These are phyloP conservation scores for Fraxinus xanthoxyloides DNA, from an alignment of 305 asterid species.

Conservation along the genomic window DNA sequence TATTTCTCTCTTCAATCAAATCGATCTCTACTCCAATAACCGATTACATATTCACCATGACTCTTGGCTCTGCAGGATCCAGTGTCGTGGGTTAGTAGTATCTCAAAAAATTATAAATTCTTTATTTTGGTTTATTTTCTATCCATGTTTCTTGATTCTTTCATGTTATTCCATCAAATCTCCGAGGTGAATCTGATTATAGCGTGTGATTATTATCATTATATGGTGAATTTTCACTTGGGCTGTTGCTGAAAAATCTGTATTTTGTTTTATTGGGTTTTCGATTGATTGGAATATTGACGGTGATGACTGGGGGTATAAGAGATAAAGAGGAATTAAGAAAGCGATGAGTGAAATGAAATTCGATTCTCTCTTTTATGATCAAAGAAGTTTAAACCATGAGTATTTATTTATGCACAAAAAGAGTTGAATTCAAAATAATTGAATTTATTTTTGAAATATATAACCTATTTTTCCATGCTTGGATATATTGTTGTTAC, in stretches of 20 bases:
- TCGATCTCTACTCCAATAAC: constrained; percentile 20
- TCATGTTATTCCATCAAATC: not conserved
- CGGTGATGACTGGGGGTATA: not conserved
- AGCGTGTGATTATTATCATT: not conserved
- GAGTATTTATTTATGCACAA: not conserved
- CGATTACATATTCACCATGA: constrained; percentile 32
- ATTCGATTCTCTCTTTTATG: not conserved
- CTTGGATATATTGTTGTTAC: not conserved
- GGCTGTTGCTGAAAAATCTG: not conserved
- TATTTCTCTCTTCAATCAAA: constrained; percentile 18
- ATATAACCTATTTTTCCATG: not conserved
- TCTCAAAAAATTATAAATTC: not conserved
- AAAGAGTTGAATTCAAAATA: not conserved
- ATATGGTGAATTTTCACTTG: not conserved
- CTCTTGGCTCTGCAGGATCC: constrained; percentile 62
- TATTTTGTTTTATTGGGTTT: not conserved
- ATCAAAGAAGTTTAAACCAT: not conserved
- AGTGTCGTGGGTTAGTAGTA: constrained; percentile 53
- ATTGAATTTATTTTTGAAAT: not conserved
- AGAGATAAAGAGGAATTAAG: not conserved
- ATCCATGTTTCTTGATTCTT: not conserved
- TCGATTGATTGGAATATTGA: not conserved
- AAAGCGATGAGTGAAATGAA: not conserved
- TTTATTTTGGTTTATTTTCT: not conserved
- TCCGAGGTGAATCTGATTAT: not conserved